phyloP scores from a whole-genome alignment of 257 asterid species.

The Scutellaria galericulata region DNA sequence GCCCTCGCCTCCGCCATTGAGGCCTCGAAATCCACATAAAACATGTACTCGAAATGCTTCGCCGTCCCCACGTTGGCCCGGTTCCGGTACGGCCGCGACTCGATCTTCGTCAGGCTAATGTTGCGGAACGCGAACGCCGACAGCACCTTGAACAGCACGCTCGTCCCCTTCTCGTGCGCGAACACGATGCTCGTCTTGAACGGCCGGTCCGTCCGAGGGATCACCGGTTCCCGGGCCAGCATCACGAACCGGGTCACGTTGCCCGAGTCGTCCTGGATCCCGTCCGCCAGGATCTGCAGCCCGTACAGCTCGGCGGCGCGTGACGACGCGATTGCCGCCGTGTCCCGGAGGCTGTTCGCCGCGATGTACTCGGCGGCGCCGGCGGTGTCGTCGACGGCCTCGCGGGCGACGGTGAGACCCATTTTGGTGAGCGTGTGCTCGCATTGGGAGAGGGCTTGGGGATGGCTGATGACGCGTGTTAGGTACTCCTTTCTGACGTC shows the following conservation, averaged over 20 bases:
- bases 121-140: slow-evolving; percentile 87
- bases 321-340: slow-evolving; percentile 87
- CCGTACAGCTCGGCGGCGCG: slow-evolving; percentile 93
- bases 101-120: slow-evolving; percentile 80
- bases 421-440: slow-evolving; percentile 75
- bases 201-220: slow-evolving; percentile 88
- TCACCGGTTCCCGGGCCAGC: slow-evolving; percentile 87
- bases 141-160: slow-evolving; percentile 79
- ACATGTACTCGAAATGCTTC: slow-evolving; percentile 85
- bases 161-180: slow-evolving; percentile 79
- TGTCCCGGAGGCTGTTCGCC: slow-evolving; percentile 60
- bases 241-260: slow-evolving; percentile 89
- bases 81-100: slow-evolving; percentile 78
- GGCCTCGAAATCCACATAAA: slow-evolving; percentile 87
- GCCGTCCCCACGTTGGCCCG: slow-evolving; percentile 66
- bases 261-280: slow-evolving; percentile 82
- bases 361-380: slow-evolving; percentile 88
- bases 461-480: slow-evolving; percentile 82
- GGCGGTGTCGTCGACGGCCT: slow-evolving; percentile 88
- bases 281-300: slow-evolving; percentile 58
- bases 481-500: slow-evolving; percentile 66
- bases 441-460: slow-evolving; percentile 88
- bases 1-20: slow-evolving; percentile 92
- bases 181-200: slow-evolving; percentile 91
- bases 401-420: slow-evolving; percentile 65